phyloP scores from a whole-genome alignment of 176 grass and related monocot species.

The bread wheat (Triticum aestivum) region IWGSC_CS_RefSeq_v2.1 NC_057798.1:474356011-474356510 shows the following conservation, averaged over 20 bases:
- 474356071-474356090: too few relatives aligned
- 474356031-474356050: too few relatives aligned
- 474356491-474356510: not conserved
- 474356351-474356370: constrained; percentile 94
- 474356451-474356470: constrained; percentile 16
- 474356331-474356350: constrained; percentile 82
- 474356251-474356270: constrained; percentile 80
- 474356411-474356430: not conserved
- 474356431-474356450: constrained; percentile 3
- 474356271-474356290: constrained; percentile 98
- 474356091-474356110: not conserved
- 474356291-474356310: constrained; percentile 99
- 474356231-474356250: constrained; percentile 70
- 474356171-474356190: constrained; percentile 98
- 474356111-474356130: not conserved
- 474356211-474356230: constrained; percentile 94
- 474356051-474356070: too few relatives aligned
- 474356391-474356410: not conserved
- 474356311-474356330: constrained; percentile 88
- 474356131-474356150: constrained; percentile 54
- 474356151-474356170: constrained; percentile 99
- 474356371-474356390: constrained; percentile 12
- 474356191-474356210: constrained; percentile 99
- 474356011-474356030: too few relatives aligned
- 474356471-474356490: not conserved